Evolutionary conservation across 768 basidiomycete species (phyloP).

Genomic region (Mycena crocata): DNA sequence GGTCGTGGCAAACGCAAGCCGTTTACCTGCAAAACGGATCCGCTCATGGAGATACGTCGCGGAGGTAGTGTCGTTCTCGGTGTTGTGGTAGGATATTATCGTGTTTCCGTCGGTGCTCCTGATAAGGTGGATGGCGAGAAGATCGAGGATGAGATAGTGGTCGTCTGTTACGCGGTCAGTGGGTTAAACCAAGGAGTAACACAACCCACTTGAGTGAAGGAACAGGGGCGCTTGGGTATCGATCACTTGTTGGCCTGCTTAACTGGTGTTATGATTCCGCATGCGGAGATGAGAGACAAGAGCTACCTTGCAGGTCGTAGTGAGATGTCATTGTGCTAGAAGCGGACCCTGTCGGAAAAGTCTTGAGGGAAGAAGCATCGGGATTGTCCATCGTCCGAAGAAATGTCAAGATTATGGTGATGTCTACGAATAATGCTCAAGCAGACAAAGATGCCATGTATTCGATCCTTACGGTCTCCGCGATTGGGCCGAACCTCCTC

Average conservation of each 20-base stretch:
- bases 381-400: slow-evolving; percentile 53
- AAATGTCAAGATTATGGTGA: slow-evolving; percentile 69
- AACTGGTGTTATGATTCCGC: neutral
- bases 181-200: neutral
- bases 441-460: neutral
- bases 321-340: slow-evolving; percentile 23
- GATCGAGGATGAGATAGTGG: slow-evolving; percentile 55
- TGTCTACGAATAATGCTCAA: slow-evolving; percentile 52
- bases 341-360: slow-evolving; percentile 5
- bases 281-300: neutral
- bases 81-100: slow-evolving; percentile 61
- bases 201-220: slow-evolving; percentile 21
- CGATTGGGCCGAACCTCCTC: slow-evolving; percentile 52
- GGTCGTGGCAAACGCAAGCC: neutral
- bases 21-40: slow-evolving; percentile 59
- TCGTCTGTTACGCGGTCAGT: slow-evolving; percentile 30
- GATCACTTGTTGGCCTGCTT: slow-evolving; percentile 23
- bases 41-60: slow-evolving; percentile 58
- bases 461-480: slow-evolving; percentile 64
- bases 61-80: slow-evolving; percentile 52
- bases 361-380: slow-evolving; percentile 15
- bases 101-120: slow-evolving; percentile 58
- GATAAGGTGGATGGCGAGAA: slow-evolving; percentile 62
- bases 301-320: slow-evolving; percentile 5
- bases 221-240: slow-evolving; percentile 30